Base-by-base conservation (phyloP, 169 alveolate species). In the Eimeria acervulina region DNA sequence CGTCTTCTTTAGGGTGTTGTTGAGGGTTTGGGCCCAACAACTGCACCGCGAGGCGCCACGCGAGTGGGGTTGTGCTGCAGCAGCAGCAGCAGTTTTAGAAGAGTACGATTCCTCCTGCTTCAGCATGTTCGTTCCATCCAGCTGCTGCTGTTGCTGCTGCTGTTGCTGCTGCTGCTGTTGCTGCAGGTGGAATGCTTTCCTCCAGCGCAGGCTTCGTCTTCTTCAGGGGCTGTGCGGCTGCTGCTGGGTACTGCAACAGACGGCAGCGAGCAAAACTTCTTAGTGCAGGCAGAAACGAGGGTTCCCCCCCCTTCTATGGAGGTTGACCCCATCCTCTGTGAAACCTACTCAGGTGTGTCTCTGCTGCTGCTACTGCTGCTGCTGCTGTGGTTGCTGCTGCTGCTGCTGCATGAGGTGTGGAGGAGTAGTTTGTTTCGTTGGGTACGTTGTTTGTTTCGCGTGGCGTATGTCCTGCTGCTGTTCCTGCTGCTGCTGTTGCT, bases 191-290 rank as follows among this genome's bases (percentile, higher is more conserved):
- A 90, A 66, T 90, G 83, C n/a, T 72, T 90, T 40, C 68, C 95
- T 31, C 95, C 95, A 0, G 93, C 44, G 12, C 76, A 31, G 36
- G 88, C 95, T 40, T 47, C 95, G 5, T 72, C 95, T n/a, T 40
- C 85, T n/a, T 66, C 78, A n/a, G 93, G 81, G 10, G 81, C 63
- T 21, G 87, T 51, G 87, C 68, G 93, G 70, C 85, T 95, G 74
- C 90, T 95, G 42, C 81, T 95, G n/a, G 96, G 96, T 21, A 95
- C 96, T 13, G 90, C 95, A 42, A 95, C 96, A 26, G 78, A 63
- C 66, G 96, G 96, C 36, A 78, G 78, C 76, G 96, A 95, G 78
- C 90, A 59, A 44, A 88, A 95, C 40, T 95, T 31, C 47, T 36
- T 95, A 33, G 63, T 78, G 7, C 83, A 81, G 38, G 96, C 94